Conservation (phyloP, 768 basidiomycete species). For the Serendipita sp. region DNA sequence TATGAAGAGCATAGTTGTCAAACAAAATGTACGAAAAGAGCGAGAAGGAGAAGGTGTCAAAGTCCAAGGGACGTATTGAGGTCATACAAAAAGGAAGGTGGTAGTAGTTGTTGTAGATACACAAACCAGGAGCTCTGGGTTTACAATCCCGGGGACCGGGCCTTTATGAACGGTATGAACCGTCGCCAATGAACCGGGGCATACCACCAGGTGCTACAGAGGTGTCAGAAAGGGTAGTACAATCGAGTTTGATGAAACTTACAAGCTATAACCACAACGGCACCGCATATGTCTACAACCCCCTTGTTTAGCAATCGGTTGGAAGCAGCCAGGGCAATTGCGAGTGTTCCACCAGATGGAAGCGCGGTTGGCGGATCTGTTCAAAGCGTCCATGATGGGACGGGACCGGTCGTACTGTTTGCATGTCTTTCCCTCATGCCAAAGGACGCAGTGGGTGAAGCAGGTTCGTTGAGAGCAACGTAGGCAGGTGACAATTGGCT, state of each 20-base stretch:
- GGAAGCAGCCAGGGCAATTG: neutral
- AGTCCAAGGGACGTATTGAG: neutral
- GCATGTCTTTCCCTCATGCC: neutral
- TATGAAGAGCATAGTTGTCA: neutral
- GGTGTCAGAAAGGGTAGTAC: neutral
- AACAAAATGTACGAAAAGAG: neutral
- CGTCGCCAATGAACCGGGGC: neutral
- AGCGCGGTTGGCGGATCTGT: neutral
- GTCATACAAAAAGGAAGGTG: neutral
- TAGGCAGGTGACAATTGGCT: neutral
- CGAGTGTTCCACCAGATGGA: neutral
- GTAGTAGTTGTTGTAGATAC: neutral
- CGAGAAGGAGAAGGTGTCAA: neutral
- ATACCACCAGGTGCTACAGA: slow-evolving; percentile 3
- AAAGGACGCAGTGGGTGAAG: neutral
- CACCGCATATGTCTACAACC: neutral
- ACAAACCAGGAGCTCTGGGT: neutral
- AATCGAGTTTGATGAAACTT: neutral
- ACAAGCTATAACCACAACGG: slow-evolving; percentile 2
- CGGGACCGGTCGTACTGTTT: neutral
- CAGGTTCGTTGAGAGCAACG: neutral
- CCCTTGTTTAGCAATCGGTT: neutral
- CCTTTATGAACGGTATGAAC: neutral
- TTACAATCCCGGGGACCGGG: neutral
- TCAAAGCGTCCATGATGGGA: neutral